These are phyloP conservation scores for Colletotrichum abscissum DNA, from an alignment of 2,329 filamentous ascomycete species.

Conservation along the genomic window DNA sequence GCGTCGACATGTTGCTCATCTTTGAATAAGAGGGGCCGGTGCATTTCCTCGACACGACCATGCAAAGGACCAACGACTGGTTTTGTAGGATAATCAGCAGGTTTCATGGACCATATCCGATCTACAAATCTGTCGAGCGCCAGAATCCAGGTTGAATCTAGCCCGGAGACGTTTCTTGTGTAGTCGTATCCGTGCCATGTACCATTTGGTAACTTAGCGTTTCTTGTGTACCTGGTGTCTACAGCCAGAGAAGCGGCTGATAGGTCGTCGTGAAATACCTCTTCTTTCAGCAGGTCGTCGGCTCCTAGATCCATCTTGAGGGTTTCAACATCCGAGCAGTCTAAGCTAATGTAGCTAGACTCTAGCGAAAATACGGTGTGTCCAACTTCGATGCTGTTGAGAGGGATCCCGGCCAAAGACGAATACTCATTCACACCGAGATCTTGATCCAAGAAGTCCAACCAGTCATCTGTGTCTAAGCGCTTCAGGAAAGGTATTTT, in stretches of 20 bases:
- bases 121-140: background rate
- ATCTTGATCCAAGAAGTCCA: background rate
- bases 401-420: slow-evolving; percentile 11
- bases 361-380: slow-evolving; percentile 21
- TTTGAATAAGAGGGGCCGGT: background rate
- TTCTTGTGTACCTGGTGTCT: background rate
- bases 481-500: slow-evolving; percentile 40
- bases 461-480: background rate
- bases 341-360: slow-evolving; percentile 12
- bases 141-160: background rate
- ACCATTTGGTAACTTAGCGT: background rate
- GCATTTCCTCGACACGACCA: background rate
- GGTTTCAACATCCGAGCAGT: background rate
- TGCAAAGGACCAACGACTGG: background rate
- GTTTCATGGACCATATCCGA: background rate
- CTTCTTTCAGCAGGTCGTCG: background rate
- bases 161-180: background rate
- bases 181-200: slow-evolving; percentile 3
- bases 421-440: background rate
- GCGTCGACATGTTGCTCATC: background rate
- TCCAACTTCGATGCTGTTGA: background rate
- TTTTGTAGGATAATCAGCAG: background rate
- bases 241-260: background rate
- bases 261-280: background rate
- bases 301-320: no score